phyloP scores from a whole-genome alignment of 164 flowering plant genomes.

The Vitis vinifera region DNA sequence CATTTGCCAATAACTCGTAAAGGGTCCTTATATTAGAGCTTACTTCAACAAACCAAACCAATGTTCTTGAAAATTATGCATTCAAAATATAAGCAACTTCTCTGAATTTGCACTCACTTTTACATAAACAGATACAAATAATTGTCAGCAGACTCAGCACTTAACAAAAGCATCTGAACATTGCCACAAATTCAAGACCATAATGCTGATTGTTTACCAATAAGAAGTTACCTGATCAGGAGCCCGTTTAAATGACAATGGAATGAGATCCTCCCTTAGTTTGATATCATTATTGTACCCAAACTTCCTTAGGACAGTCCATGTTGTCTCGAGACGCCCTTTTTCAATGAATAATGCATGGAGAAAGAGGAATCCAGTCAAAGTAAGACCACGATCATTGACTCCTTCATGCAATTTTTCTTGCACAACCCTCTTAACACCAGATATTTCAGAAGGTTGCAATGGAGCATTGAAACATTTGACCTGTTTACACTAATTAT shows the following conservation, averaged over 20 bases:
- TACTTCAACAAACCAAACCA: no score
- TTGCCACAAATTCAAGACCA: neutral
- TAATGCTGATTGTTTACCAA: neutral
- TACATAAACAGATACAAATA: no score
- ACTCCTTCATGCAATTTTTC: slow-evolving; percentile 93
- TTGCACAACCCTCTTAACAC: slow-evolving; percentile 92
- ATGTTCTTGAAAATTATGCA: no score
- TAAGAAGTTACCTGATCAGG: slow-evolving; percentile 76
- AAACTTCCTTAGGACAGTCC: slow-evolving; percentile 96
- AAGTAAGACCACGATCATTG: slow-evolving; percentile 81
- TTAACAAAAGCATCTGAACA: neutral
- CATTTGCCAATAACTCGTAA: no score
- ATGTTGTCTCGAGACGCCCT: slow-evolving; percentile 96
- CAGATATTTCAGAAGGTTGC: slow-evolving; percentile 87
- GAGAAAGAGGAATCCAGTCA: slow-evolving; percentile 90
- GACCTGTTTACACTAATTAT: slow-evolving; percentile 52
- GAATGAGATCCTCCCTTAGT: slow-evolving; percentile 71
- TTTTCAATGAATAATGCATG: slow-evolving; percentile 97
- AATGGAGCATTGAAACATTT: slow-evolving; percentile 95
- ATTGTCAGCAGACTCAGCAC: neutral
- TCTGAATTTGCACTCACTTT: no score
- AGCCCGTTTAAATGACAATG: slow-evolving; percentile 52
- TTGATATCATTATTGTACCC: slow-evolving; percentile 91
- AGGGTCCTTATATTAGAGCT: no score
- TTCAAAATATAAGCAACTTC: no score